Base-by-base conservation (phyloP, 163 green algal species). In the Scenedesmus sp. region DNA sequence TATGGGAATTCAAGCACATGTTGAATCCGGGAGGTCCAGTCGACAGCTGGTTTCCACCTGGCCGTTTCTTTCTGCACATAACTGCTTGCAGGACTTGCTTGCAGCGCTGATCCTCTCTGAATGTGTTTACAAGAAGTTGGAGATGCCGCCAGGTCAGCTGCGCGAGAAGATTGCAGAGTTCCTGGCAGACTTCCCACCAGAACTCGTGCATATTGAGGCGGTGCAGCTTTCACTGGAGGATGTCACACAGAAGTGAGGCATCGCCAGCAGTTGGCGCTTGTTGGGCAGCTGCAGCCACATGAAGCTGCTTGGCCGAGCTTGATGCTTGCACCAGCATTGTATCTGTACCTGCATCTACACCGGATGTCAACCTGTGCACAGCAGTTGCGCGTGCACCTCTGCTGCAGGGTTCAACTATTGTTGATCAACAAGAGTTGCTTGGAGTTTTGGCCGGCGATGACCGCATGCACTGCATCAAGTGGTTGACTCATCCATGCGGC, bases 121-220 rank as follows among this genome's bases (percentile, higher is more conserved):
- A 89, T 93, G 88, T 51, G 94, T 96, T 0, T 98, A 98, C 94
- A 97, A 97, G 73, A 95, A 95, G 90, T 56, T 96, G 76, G 95
- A 97, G 53, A 90, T 94, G 80, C 72, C 82, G 26, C 56, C 88
- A 42, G 90, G 92, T 15, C 56, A 49, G 10, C 80, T 96, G 18
- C 84, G 81, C 1, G 43, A 15, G 3, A 92, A 61, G 0, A 89
- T 96, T 2, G 56, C 89, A 22, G 72, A 93, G 18, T 92, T 96
- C 37, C 65, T 81, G 2, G 80, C 40, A 2, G 72, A 91, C 33
- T 96, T 97, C 65, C 96, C 95, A 6, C 88, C 91, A 7, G 90
- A 93, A 43, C 90, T 94, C 33, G 79, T 96, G 22, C 92, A 93
- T 18, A 81, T 97, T 16, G 78, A 94, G n/a, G 30, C 85, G 0